Evolutionary conservation across 1,284 basidiomycete species (phyloP).

Genomic region (Papiliotrema terrestris): DNA sequence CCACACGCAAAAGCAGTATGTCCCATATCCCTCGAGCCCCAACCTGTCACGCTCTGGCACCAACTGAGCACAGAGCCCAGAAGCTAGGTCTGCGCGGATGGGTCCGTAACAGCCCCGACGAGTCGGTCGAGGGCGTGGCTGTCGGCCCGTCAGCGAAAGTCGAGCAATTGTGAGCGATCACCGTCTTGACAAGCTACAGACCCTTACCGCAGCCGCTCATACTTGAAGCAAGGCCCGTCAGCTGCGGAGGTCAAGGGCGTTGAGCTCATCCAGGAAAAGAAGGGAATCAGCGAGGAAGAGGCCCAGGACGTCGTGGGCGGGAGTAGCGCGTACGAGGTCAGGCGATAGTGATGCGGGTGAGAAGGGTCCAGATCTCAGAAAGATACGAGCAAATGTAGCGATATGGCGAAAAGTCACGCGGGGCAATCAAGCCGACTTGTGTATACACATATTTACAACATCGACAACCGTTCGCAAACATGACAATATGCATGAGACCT

Average conservation of each 20-base stretch:
- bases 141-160: constrained; percentile 33
- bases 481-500: no score
- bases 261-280: constrained; percentile 27
- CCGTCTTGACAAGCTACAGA: neutral
- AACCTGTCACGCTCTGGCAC: neutral
- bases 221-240: constrained; percentile 33
- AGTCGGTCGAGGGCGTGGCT: constrained; percentile 43
- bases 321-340: constrained; percentile 19
- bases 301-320: constrained; percentile 19
- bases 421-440: no score
- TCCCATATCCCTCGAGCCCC: neutral
- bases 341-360: constrained; percentile 5
- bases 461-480: no score
- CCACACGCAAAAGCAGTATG: constrained; percentile 39
- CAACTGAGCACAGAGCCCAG: constrained; percentile 22
- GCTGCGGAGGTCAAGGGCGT: constrained; percentile 33
- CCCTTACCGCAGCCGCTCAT: constrained; percentile 20
- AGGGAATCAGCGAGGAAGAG: constrained; percentile 24
- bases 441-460: no score
- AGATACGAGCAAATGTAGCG: neutral
- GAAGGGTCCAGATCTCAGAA: neutral
- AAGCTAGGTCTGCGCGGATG: constrained; percentile 40
- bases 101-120: constrained; percentile 43
- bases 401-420: no score
- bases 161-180: constrained; percentile 34